Evolutionary conservation across 345 rosid species (phyloP).

Genomic region (Eucalyptus cloeziana): DNA sequence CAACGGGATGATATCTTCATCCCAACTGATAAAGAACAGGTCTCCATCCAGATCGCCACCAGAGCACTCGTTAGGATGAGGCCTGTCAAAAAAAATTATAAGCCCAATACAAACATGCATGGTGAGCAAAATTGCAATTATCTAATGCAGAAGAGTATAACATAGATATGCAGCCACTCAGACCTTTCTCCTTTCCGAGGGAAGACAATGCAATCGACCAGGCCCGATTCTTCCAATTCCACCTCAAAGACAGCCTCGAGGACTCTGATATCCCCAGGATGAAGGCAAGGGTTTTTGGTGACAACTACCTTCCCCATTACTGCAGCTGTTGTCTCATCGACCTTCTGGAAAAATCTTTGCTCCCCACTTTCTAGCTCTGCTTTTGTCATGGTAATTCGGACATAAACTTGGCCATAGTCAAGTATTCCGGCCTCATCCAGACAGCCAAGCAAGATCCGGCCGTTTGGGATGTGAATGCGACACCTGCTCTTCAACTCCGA

Average conservation of each 20-base stretch:
- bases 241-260: constrained; percentile 62
- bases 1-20: constrained; percentile 58
- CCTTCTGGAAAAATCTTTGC: constrained; percentile 39
- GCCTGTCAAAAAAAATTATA: constrained; percentile 36
- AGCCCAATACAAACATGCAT: background rate
- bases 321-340: constrained; percentile 54
- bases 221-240: constrained; percentile 52
- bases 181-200: constrained; percentile 87
- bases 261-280: constrained; percentile 91
- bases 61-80: constrained; percentile 95
- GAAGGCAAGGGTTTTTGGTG: constrained; percentile 94
- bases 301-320: constrained; percentile 67
- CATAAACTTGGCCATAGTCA: constrained; percentile 79
- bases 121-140: background rate
- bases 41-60: constrained; percentile 99
- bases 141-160: background rate
- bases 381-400: constrained; percentile 57
- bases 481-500: constrained; percentile 65
- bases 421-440: constrained; percentile 71
- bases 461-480: constrained; percentile 72
- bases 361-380: constrained; percentile 41
- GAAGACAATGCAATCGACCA: constrained; percentile 69
- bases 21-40: constrained; percentile 83
- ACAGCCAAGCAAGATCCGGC: constrained; percentile 76
- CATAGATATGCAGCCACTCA: background rate